Conservation (phyloP, 345 rosid genomes). For the Mallotus nudiflorus region DNA sequence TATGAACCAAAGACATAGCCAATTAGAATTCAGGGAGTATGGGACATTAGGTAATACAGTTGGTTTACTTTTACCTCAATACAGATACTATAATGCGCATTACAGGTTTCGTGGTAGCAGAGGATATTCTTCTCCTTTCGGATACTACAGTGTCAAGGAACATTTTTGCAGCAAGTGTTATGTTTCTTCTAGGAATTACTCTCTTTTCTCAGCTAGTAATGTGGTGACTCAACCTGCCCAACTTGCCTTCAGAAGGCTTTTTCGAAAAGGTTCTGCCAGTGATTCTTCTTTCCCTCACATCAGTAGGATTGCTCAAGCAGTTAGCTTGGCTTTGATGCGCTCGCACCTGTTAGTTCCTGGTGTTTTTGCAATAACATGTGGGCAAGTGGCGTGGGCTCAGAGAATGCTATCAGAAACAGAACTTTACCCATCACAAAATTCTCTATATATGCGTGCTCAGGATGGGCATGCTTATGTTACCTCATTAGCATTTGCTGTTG, state of each 20-base stretch:
- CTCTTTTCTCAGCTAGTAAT: slow-evolving; percentile 41
- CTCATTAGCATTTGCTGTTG: slow-evolving; percentile 39
- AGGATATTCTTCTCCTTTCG: slow-evolving; percentile 16
- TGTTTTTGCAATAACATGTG: slow-evolving; percentile 53
- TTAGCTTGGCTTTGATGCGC: slow-evolving; percentile 68
- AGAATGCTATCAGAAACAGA: slow-evolving; percentile 41
- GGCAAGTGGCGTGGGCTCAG: slow-evolving; percentile 64
- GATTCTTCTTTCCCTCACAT: slow-evolving; percentile 37
- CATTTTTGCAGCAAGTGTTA: slow-evolving; percentile 13
- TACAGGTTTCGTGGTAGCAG: slow-evolving; percentile 35
- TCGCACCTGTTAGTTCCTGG: slow-evolving; percentile 63
- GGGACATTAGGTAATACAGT: slow-evolving; percentile 34
- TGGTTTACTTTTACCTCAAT: slow-evolving; percentile 43
- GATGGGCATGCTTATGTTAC: slow-evolving; percentile 59
- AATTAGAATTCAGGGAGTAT: slow-evolving; percentile 35
- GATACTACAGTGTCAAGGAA: slow-evolving; percentile 34
- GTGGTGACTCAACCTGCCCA: slow-evolving; percentile 47
- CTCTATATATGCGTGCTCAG: slow-evolving; percentile 57
- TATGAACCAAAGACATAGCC: slow-evolving; percentile 26
- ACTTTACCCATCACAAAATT: slow-evolving; percentile 44
- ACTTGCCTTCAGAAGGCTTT: slow-evolving; percentile 63
- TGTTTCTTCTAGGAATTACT: slow-evolving; percentile 39
- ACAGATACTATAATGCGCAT: slow-evolving; percentile 30
- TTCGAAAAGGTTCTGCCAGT: slow-evolving; percentile 36
- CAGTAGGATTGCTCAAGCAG: slow-evolving; percentile 69